phyloP scores from a whole-genome alignment of 176 grass and related monocot genomes.

The Oryza longistaminata region DNA sequence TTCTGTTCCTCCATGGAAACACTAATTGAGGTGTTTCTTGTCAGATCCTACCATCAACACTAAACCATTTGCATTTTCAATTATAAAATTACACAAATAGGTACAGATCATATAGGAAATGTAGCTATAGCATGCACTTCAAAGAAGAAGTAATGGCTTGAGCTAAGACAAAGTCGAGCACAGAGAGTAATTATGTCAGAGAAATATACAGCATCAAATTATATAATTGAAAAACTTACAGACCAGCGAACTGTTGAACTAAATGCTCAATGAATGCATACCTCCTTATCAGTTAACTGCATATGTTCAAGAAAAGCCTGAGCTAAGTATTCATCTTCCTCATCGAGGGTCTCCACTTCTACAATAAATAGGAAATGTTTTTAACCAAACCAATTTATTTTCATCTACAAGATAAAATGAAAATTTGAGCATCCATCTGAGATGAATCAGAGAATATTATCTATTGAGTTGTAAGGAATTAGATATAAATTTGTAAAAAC shows the following conservation, averaged over 20 bases:
- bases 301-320: slow-evolving; percentile 78
- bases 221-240: background rate
- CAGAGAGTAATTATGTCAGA: background rate
- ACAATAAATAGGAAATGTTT: slow-evolving; percentile 35
- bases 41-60: background rate
- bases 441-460: background rate
- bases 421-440: background rate
- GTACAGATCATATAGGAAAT: slow-evolving; percentile 3
- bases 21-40: background rate
- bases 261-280: slow-evolving; percentile 28
- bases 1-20: background rate
- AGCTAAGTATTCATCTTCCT: slow-evolving; percentile 93
- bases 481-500: background rate
- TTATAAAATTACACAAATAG: slow-evolving; percentile 1
- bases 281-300: slow-evolving; percentile 78
- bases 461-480: background rate
- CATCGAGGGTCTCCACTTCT: slow-evolving; percentile 88
- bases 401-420: slow-evolving; percentile 4
- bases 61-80: background rate
- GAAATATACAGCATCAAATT: background rate
- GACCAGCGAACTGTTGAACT: background rate
- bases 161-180: slow-evolving; percentile 1
- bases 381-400: background rate
- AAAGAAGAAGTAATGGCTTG: slow-evolving; percentile 10
- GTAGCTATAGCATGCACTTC: background rate